Evolutionary conservation across 257 asterid genomes (phyloP), one percentile per base, ranked within the genome.

Genomic region (Avicennia marina): DNA sequence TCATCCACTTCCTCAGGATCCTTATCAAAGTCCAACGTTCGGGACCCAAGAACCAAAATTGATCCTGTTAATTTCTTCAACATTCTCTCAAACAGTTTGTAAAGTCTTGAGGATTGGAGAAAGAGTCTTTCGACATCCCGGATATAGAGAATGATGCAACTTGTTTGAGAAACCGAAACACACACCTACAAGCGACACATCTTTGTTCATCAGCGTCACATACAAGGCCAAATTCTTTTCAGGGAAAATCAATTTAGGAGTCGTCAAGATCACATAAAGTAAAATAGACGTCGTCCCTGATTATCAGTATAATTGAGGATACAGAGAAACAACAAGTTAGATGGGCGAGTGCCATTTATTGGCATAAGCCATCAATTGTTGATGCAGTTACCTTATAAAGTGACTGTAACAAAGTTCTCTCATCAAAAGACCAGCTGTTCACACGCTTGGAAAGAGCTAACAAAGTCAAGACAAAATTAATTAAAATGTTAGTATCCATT

Each of bases 41-140:
- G 83, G 43, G 99, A 93, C 32, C 99, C 99, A 7, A 93, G 96
- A 56, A 93, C 90, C 75, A 93, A 50, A 47, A 89, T 58, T 3
- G 95, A 65, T 66, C 99, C 99, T 2, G 95, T 73, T 70, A 93
- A 62, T 67, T 78, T 86, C 74, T 82, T 89, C 72, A 93, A 70
- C 91, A 89, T 79, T 73, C 75, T 73, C 1, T 86, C 83, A 31
- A 86, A 82, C 55, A 86, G 62, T 66, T 74, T 84, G 80, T 76
- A 64, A 1, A 86, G 66, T 66, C 91, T 72, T 26, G 89, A 57
- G 36, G 94, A 79, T 46, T 81, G 87, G 57, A 70, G 85, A 71
- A 93, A 70, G 26, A 77, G 72, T 48, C 75, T 77, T 25, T 93
- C 99, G 7, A 82, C 94, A 63, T 89, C 97, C 72, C 96, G 78